phyloP scores from a whole-genome alignment of 441 rosid genomes.

The Pelargonium cotyledonis region DNA sequence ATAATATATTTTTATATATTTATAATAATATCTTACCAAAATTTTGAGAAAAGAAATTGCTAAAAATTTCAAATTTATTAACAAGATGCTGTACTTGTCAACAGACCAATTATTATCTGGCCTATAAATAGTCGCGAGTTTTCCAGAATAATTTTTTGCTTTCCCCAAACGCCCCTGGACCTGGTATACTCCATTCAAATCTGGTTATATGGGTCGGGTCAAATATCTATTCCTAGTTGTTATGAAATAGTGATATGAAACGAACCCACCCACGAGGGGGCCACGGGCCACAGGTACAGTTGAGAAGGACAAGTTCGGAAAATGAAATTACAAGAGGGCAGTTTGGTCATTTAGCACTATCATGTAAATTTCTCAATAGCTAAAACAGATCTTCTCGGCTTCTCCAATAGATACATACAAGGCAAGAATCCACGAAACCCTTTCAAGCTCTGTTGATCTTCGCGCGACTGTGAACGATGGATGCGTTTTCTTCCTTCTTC shows the following conservation, averaged over 20 bases:
- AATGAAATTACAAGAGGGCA: background rate
- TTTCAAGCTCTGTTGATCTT: background rate
- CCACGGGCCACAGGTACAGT: background rate
- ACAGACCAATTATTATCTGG: background rate
- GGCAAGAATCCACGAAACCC: background rate
- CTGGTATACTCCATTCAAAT: no score
- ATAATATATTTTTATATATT: no score
- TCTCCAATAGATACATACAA: no score
- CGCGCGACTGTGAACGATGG: background rate
- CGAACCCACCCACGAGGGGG: no score
- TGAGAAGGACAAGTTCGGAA: background rate
- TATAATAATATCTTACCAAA: no score
- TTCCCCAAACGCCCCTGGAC: background rate
- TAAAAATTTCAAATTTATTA: no score
- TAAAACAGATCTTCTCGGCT: background rate
- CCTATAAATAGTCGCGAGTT: background rate
- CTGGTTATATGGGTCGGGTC: no score
- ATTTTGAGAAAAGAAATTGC: no score
- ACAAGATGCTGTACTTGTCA: no score
- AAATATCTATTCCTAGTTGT: no score
- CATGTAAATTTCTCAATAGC: background rate
- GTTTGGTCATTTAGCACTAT: background rate
- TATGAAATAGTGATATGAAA: no score
- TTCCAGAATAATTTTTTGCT: background rate
- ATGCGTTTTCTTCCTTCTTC: background rate